Base-by-base conservation (phyloP, 2,329 filamentous ascomycete genomes). In the Dryadomyces sulphureus region DNA sequence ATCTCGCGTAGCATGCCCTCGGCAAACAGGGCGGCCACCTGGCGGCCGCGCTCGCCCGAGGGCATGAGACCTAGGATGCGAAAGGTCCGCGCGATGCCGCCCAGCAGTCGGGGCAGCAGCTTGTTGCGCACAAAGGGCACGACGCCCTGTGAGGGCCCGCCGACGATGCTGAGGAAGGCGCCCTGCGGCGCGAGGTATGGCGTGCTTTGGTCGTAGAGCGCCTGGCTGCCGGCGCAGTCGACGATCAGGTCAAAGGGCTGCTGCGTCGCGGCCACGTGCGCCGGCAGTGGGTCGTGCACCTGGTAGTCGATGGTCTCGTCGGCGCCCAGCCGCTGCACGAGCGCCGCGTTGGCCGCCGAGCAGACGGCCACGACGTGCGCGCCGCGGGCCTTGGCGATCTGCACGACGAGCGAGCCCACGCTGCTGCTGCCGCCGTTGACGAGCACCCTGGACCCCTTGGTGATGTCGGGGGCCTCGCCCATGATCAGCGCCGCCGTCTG, bases 341-440 rank as follows among this genome's bases (percentile, higher is more conserved):
- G 54, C 1, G 63, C 65, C 5, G 54, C 60, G 41, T 74, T 75
- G 38, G 52, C 59, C 2, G 57, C 63, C 2, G 68, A 72, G 54
- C 71, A 75, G 11, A 73, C 62, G 0, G 58, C 71, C 1, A 65
- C 65, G 1, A 75, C 62, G 42, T 59, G 55, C 3, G 68, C 70
- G 0, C 59, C 55, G 44, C 58, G 50, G 36, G 65, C 60, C 50
- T 69, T 60, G 52, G 58, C 50, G n/a, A 70, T 62, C 56, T 74
- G 70, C 41, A 71, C 56, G 1, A 63, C 58, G 43, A 72, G 52
- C 19, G 62, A 61, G 12, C 70, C 70, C 6, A 74, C 65, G 12
- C 68, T 70, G 1, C 70, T 70, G 51, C 69, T 71, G 19, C 67
- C 71, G 4, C 68, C 70, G 50, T 72, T 70, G 4, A 73, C 58